Percentiles rank a stretch among this genome's conserved stretches.
Conservation (phyloP, 2,329 filamentous ascomycete species). For the Periconia macrospinosa region DNA sequence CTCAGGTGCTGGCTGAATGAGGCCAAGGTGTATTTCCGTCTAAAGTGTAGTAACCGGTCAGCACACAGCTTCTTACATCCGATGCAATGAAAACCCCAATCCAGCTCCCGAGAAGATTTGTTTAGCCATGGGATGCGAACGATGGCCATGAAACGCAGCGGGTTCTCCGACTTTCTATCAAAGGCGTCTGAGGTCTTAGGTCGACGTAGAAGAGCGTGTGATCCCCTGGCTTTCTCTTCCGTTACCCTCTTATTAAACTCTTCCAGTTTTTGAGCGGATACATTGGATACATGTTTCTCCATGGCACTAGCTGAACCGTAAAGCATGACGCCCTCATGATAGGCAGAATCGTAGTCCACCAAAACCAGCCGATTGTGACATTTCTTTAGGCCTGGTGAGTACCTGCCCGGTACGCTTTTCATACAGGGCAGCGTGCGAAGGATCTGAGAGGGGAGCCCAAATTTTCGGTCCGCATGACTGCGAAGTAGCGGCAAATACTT, state of each 20-base stretch:
- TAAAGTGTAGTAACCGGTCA: too few relatives aligned
- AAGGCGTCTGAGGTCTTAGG: conserved; percentile 4
- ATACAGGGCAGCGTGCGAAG: conserved; percentile 7
- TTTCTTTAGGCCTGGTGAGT: conserved; percentile 12
- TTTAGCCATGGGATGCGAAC: conserved; percentile 14
- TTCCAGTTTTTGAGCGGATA: conserved; percentile 1
- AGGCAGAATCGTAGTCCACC: conserved; percentile 12
- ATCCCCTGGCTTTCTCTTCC: neutral
- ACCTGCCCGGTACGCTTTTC: conserved; percentile 18
- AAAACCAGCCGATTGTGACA: conserved; percentile 1
- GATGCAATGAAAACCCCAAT: conserved; percentile 10
- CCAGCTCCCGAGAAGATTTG: conserved; percentile 1
- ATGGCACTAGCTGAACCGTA: conserved; percentile 14
- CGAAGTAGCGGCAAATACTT: conserved; percentile 32
- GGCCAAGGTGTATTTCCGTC: too few relatives aligned
- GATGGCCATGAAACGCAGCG: conserved; percentile 17
- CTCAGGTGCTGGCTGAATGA: too few relatives aligned
- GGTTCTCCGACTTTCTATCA: conserved; percentile 5
- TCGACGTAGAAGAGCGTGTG: conserved; percentile 6
- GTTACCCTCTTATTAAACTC: too few relatives aligned
- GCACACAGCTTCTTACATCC: too few relatives aligned
- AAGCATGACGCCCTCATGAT: conserved; percentile 8
- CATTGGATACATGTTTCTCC: conserved; percentile 5
- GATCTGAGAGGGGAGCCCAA: conserved; percentile 8
- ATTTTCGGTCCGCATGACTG: conserved; percentile 2